Evolutionary conservation across 1,284 basidiomycete species (phyloP).

Genomic region (Chalciporus piperatoides): DNA sequence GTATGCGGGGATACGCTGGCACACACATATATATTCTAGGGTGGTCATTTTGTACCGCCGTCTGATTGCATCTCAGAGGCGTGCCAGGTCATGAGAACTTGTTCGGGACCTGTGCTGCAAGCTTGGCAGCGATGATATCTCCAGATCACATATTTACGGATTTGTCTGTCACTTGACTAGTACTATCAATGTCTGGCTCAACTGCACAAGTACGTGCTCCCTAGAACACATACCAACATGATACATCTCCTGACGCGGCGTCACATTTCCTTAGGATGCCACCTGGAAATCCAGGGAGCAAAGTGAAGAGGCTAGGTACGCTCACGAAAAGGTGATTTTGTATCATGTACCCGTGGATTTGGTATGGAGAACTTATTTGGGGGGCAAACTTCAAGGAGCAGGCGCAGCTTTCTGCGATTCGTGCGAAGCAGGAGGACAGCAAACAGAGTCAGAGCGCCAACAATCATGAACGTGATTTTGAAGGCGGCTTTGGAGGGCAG

Average conservation of each 20-base stretch:
- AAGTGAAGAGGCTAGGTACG: conserved; percentile 23
- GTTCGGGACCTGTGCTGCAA: no score
- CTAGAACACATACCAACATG: conserved; percentile 2
- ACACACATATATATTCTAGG: background rate
- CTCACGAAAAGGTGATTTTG: conserved; percentile 16
- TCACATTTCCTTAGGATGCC: conserved; percentile 15
- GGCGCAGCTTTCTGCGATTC: conserved; percentile 14
- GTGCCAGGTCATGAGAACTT: background rate
- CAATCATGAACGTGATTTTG: conserved; percentile 32
- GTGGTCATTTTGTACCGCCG: background rate
- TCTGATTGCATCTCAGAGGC: background rate
- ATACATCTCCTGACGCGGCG: background rate
- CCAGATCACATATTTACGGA: no score
- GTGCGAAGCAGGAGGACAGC: conserved; percentile 7
- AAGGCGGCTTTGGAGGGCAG: conserved; percentile 48
- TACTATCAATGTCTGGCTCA: conserved; percentile 9
- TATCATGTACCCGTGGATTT: background rate
- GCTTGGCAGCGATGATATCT: no score
- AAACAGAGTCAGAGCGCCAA: background rate
- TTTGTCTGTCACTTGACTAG: no score
- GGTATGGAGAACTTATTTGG: background rate
- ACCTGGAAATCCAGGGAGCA: conserved; percentile 20
- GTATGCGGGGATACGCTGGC: conserved; percentile 1
- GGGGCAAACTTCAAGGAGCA: conserved; percentile 11
- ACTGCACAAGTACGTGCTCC: conserved; percentile 15